phyloP scores from a whole-genome alignment of 148 eudicot genomes.

The Amaranthus cruentus region DNA sequence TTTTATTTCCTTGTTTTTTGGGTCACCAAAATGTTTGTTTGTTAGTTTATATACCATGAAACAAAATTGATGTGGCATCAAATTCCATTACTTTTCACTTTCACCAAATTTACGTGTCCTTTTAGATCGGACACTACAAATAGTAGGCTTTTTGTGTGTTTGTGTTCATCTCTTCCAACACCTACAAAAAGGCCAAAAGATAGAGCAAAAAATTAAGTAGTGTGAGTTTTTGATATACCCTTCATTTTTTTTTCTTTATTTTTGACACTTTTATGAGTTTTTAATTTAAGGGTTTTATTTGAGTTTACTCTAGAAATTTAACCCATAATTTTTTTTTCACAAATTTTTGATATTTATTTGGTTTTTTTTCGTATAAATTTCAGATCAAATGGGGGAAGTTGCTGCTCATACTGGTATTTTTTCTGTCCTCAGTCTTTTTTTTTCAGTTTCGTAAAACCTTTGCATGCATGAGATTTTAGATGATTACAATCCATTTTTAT shows the following conservation, averaged over 20 bases:
- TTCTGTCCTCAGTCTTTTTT: neutral
- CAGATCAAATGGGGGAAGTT: constrained; percentile 29
- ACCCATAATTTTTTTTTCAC: neutral
- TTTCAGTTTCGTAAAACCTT: no score
- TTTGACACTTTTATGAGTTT: neutral
- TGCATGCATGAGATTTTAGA: no score
- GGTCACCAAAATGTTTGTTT: constrained; percentile 12
- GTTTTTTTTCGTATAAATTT: neutral
- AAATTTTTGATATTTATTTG: neutral
- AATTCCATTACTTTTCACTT: neutral
- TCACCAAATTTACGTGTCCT: neutral
- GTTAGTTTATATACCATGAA: neutral
- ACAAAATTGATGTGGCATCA: constrained; percentile 2
- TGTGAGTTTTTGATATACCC: neutral
- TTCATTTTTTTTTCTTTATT: no score
- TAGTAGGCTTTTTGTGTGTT: neutral
- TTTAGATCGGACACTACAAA: neutral
- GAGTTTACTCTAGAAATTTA: neutral
- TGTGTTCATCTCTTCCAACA: neutral
- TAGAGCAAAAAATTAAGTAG: neutral
- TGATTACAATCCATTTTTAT: no score
- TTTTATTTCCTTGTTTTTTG: neutral
- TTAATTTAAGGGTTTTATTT: neutral
- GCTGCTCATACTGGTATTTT: constrained; percentile 18
- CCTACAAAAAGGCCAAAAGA: neutral